A percentile compares a stretch with the other conserved stretches of the same genome.
Evolutionary conservation across 345 rosid species (phyloP).

Genomic region (Hypericum perforatum): DNA sequence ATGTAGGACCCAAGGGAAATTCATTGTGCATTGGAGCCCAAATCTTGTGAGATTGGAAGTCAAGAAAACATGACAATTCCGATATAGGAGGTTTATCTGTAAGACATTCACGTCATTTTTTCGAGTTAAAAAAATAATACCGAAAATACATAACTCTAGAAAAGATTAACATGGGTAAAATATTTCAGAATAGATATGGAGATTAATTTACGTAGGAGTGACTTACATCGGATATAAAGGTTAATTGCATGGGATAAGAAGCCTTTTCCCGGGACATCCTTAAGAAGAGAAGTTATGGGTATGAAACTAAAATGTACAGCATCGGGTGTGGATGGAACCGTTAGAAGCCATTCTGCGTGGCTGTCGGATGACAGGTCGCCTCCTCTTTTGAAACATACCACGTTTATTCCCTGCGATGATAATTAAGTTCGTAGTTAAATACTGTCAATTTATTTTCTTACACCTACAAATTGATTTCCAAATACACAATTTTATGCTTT

Average conservation of each 20-base stretch:
- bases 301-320: constrained; percentile 63
- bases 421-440: neutral
- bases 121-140: neutral
- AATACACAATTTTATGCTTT: no score
- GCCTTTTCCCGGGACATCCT: constrained; percentile 66
- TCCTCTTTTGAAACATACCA: constrained; percentile 61
- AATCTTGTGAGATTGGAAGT: constrained; percentile 57
- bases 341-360: constrained; percentile 84
- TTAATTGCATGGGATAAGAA: constrained; percentile 91
- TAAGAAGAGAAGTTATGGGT: constrained; percentile 86
- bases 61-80: constrained; percentile 66
- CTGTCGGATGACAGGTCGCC: constrained; percentile 44
- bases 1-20: constrained; percentile 65
- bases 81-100: constrained; percentile 80
- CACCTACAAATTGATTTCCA: no score
- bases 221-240: constrained; percentile 83
- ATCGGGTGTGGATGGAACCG: constrained; percentile 65
- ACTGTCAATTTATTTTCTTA: neutral
- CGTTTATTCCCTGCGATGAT: constrained; percentile 59
- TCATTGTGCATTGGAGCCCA: constrained; percentile 97
- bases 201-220: no score
- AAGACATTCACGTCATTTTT: neutral
- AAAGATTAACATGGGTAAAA: neutral
- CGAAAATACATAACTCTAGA: no score
- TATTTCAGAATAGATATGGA: neutral